Percentiles rank a stretch among this genome's conserved stretches.
Evolutionary conservation across 306 rosid species (phyloP).

Genomic region (Quercus engelmannii): DNA sequence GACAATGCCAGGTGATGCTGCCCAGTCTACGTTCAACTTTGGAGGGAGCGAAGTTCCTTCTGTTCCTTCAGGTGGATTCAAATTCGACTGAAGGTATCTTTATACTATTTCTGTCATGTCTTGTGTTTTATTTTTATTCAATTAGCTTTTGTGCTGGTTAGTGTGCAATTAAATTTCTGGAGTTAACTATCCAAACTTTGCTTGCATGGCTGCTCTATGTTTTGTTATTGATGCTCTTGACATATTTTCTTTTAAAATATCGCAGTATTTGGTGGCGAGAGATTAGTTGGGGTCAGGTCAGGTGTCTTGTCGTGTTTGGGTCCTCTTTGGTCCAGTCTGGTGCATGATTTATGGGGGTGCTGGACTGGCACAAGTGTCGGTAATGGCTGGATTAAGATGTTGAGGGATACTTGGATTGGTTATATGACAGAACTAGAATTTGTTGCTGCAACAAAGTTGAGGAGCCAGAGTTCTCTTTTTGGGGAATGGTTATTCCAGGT

Average conservation of each 20-base stretch:
- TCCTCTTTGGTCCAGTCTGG: conserved; percentile 29
- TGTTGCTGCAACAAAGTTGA: conserved; percentile 30
- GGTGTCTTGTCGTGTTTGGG: conserved; percentile 32
- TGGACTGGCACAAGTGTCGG: conserved; percentile 32
- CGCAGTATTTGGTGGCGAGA: conserved; percentile 33
- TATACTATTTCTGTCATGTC: neutral
- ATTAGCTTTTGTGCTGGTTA: conserved; percentile 16
- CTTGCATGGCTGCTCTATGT: conserved; percentile 6
- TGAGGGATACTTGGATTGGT: conserved; percentile 28
- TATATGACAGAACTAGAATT: conserved; percentile 21
- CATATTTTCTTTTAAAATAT: conserved; percentile 22
- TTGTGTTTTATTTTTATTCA: neutral
- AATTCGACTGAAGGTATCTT: conserved; percentile 64
- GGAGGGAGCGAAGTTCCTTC: conserved; percentile 51
- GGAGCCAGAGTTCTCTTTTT: conserved; percentile 23
- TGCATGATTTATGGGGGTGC: conserved; percentile 32
- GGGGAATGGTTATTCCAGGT: conserved; percentile 29
- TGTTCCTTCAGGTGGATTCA: conserved; percentile 90
- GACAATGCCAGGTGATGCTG: conserved; percentile 83
- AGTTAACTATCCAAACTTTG: neutral
- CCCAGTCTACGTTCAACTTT: conserved; percentile 72
- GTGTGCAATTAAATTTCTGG: neutral
- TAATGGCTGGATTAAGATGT: conserved; percentile 42
- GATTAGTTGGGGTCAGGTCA: conserved; percentile 33
- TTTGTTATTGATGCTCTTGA: neutral